Evolutionary conservation across 257 asterid genomes (phyloP).

Genomic region (Haberlea rhodopensis): DNA sequence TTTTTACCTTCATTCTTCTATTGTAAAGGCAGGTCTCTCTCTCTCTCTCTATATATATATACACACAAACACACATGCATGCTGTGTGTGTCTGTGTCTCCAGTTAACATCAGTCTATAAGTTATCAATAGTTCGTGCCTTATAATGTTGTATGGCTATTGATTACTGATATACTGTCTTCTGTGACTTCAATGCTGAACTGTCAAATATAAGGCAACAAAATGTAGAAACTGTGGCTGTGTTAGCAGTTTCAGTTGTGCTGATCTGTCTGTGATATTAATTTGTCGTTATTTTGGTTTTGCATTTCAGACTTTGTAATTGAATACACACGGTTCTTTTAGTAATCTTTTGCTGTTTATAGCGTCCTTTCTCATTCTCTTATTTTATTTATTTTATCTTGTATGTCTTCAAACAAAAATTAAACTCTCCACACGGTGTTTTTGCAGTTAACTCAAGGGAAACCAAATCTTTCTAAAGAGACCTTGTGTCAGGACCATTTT

Average conservation of each 20-base stretch:
- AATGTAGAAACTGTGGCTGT: not conserved
- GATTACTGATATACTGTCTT: not conserved
- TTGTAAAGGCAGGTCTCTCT: conserved; percentile 66
- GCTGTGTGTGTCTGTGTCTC: not conserved
- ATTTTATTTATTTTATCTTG: not conserved
- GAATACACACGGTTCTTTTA: not conserved
- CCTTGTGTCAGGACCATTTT: conserved; percentile 76
- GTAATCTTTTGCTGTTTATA: not conserved
- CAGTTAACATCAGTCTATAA: no score
- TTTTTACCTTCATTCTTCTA: conserved; percentile 89
- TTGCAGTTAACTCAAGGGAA: conserved; percentile 65
- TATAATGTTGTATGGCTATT: no score
- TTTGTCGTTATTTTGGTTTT: not conserved
- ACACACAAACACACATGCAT: no score
- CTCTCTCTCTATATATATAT: conserved; percentile 13
- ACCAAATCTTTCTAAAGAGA: conserved; percentile 45
- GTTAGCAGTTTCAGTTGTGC: not conserved
- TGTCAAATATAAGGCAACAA: not conserved
- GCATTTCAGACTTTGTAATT: not conserved
- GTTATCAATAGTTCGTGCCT: no score
- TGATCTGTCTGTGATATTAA: not conserved
- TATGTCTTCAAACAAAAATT: not conserved
- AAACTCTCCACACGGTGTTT: not conserved
- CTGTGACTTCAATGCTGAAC: not conserved
- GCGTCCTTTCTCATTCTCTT: not conserved